These are phyloP conservation scores for Glutinoglossum americanum DNA, from an alignment of 495 filamentous ascomycete species.

Conservation along the genomic window DNA sequence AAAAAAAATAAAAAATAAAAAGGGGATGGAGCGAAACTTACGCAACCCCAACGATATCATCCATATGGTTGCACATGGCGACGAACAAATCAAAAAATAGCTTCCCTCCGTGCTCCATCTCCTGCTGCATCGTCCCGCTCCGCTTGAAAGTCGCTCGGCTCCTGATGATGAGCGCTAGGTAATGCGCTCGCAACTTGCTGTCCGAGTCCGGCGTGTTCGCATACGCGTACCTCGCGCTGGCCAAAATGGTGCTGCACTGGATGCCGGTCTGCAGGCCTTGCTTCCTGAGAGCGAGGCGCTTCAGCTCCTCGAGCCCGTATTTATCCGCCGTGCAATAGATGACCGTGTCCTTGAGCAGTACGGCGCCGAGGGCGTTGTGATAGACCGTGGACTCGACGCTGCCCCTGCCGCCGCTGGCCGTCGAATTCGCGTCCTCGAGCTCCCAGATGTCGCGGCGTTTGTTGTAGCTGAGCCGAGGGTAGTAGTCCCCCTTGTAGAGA, in stretches of 20 bases:
- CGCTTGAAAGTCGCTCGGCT: conserved; percentile 85
- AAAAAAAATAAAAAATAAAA: no score
- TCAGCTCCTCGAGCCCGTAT: conserved; percentile 61
- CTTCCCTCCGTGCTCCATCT: conserved; percentile 82
- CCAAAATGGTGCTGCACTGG: conserved; percentile 65
- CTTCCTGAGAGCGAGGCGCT: conserved; percentile 67
- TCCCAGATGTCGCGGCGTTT: conserved; percentile 46
- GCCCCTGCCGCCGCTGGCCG: conserved; percentile 30
- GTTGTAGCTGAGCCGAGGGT: conserved; percentile 48
- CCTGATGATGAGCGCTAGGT: conserved; percentile 83
- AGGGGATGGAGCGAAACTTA: no score
- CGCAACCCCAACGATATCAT: conserved; percentile 54
- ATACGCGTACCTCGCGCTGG: conserved; percentile 80
- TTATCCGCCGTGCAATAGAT: conserved; percentile 77
- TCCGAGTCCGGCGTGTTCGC: conserved; percentile 83
- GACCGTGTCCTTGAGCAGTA: conserved; percentile 74
- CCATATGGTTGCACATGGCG: conserved; percentile 90
- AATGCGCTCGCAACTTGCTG: conserved; percentile 75
- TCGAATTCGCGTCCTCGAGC: conserved; percentile 34
- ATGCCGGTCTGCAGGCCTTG: conserved; percentile 77
- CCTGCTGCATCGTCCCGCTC: conserved; percentile 91
- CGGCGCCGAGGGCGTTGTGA: conserved; percentile 38
- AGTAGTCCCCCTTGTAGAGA: conserved; percentile 53
- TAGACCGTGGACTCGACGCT: conserved; percentile 51
- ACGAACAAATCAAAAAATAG: conserved; percentile 96